These are phyloP conservation scores for Sarocladium oryzae DNA, from an alignment of 2,329 filamentous ascomycete species.

Conservation along the genomic window DNA sequence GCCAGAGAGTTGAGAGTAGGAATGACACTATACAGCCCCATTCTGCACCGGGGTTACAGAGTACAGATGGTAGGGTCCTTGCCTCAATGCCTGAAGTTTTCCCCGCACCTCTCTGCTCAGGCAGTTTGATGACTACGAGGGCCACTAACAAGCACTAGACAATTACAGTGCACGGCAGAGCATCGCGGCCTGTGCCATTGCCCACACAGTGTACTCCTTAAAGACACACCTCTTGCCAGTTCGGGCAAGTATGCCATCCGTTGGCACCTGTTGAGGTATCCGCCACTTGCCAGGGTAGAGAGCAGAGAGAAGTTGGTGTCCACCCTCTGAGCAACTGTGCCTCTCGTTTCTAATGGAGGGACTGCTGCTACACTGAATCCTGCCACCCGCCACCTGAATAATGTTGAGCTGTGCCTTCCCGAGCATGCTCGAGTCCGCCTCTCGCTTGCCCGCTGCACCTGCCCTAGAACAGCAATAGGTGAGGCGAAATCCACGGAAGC, in stretches of 20 bases:
- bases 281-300: background rate
- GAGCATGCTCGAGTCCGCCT: no score
- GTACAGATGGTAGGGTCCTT: no score
- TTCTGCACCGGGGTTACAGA: no score
- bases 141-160: background rate
- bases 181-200: background rate
- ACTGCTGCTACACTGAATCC: no score
- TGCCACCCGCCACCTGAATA: background rate
- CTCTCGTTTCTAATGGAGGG: no score
- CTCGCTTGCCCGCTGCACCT: background rate
- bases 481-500: background rate
- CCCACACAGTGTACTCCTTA: constrained; percentile 2
- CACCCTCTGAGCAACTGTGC: no score
- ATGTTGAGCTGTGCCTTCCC: background rate
- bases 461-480: background rate
- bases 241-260: constrained; percentile 4
- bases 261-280: constrained; percentile 4
- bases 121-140: background rate
- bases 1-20: no score
- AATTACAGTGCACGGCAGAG: background rate
- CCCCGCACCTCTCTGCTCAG: no score
- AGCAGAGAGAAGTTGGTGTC: background rate
- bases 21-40: no score
- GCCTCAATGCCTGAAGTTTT: no score
- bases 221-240: constrained; percentile 6